These are phyloP conservation scores for Globisporangium paroecandrum DNA, from an alignment of 352 stramenopile genomes.

Conservation along the genomic window DNA sequence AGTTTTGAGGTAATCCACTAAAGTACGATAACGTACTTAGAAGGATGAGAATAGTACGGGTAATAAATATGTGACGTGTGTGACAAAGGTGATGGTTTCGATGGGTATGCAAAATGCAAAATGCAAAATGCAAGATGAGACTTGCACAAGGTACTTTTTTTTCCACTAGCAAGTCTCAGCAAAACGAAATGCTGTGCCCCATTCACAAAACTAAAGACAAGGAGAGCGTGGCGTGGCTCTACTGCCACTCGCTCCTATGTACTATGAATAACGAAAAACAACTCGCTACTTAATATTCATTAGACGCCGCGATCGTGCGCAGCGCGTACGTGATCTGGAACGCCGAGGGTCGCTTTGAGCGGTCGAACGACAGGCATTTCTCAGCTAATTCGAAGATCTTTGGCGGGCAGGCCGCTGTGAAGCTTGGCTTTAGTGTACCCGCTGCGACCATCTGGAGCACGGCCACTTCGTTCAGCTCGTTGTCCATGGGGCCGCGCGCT, in stretches of 20 bases:
- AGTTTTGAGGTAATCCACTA: conserved; percentile 5
- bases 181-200: neutral
- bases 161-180: neutral
- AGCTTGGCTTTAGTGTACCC: conserved; percentile 29
- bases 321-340: conserved; percentile 32
- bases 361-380: conserved; percentile 30
- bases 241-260: neutral
- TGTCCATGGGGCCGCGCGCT: conserved; percentile 21
- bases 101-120: conserved; percentile 1
- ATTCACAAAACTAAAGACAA: conserved; percentile 8
- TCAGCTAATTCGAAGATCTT: conserved; percentile 30
- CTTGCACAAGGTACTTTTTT: neutral
- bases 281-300: conserved; percentile 13
- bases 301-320: conserved; percentile 27
- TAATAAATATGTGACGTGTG: conserved; percentile 13
- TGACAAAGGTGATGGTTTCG: neutral
- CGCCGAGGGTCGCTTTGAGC: conserved; percentile 26
- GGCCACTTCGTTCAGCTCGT: conserved; percentile 31
- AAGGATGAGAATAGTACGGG: neutral
- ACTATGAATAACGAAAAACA: neutral
- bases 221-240: no score
- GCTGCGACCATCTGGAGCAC: conserved; percentile 41
- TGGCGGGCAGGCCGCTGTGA: conserved; percentile 23
- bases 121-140: neutral
- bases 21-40: conserved; percentile 11